Percentiles rank a stretch among this genome's conserved stretches.
phyloP scores from a whole-genome alignment of 768 basidiomycete species.

The Pholiota microspora region DNA sequence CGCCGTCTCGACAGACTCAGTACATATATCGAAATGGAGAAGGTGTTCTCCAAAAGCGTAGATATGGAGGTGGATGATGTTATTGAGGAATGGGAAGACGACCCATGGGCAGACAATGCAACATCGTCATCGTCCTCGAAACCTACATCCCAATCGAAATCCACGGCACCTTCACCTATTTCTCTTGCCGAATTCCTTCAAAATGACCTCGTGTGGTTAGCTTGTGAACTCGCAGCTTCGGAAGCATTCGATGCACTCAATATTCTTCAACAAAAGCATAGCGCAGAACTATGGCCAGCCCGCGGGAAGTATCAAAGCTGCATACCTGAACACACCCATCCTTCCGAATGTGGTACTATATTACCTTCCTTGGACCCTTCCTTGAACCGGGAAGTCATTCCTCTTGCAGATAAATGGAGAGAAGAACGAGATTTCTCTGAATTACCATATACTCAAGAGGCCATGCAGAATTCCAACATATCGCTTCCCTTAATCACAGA shows the following conservation, averaged over 20 bases:
- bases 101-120: constrained; percentile 65
- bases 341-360: constrained; percentile 56
- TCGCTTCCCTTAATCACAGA: constrained; percentile 8
- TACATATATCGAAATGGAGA: constrained; percentile 66
- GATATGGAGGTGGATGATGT: constrained; percentile 45
- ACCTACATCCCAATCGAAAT: constrained; percentile 28
- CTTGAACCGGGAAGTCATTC: constrained; percentile 40
- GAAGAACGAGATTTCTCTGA: constrained; percentile 60
- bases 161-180: constrained; percentile 39
- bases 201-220: constrained; percentile 52
- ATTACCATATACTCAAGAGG: constrained; percentile 36
- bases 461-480: constrained; percentile 29
- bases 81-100: constrained; percentile 72
- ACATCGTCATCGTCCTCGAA: constrained; percentile 19
- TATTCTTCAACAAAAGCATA: constrained; percentile 58
- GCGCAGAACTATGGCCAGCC: constrained; percentile 57
- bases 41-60: constrained; percentile 30
- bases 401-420: constrained; percentile 44
- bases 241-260: constrained; percentile 57
- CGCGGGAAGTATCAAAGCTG: constrained; percentile 69
- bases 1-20: constrained; percentile 66
- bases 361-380: constrained; percentile 60
- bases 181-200: constrained; percentile 64
- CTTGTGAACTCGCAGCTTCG: constrained; percentile 64
- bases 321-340: constrained; percentile 73